Base-by-base conservation (phyloP, 768 basidiomycete genomes). In the Chlorophyllum brunneum region DNA sequence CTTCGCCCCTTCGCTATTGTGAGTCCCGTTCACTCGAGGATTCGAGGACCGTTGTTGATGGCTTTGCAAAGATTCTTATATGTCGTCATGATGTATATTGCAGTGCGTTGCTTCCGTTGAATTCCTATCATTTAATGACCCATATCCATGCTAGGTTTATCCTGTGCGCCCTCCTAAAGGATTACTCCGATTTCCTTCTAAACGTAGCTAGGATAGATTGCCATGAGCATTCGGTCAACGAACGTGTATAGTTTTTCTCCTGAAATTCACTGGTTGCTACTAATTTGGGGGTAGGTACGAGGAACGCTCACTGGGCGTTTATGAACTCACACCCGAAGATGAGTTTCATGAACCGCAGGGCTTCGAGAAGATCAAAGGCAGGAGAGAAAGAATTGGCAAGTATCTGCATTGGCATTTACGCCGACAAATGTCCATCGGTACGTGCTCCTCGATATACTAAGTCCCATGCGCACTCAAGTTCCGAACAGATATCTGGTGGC, bases 401-500 rank as follows among this genome's bases (percentile, higher is more conserved):
- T 76, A 76, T 56, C 42, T 75, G 2, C 63, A 74, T 2, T 83
- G 81, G 80, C 86, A 87, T 70, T 58, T 84, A 15, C 74, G 82
- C 2, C 70, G 79, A 34, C 89, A 92, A 61, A 70, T 91, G 51
- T 71, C 75, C 0, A 73, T 74, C 30, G 76, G 75, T 73, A 70
- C 69, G 55, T 79, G 15, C 10, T 18, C 13, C 40, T 24, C 20
- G 8, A 39, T 13, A 15, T 10, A 42, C 11, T 20, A n/a, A n/a
- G n/a, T n/a, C n/a, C n/a, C n/a, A n/a, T n/a, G n/a, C n/a, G n/a
- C n/a, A n/a, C n/a, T n/a, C n/a, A n/a, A n/a, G n/a, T n/a, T n/a
- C n/a, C n/a, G n/a, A n/a, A n/a, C 75, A 74, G 87, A 90, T 63
- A 83, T 89, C 45, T 90, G 88, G 88, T 89, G 86, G 87, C 75